Evolutionary conservation across 345 rosid species (phyloP).

Genomic region (Erysimum cheiranthoides): DNA sequence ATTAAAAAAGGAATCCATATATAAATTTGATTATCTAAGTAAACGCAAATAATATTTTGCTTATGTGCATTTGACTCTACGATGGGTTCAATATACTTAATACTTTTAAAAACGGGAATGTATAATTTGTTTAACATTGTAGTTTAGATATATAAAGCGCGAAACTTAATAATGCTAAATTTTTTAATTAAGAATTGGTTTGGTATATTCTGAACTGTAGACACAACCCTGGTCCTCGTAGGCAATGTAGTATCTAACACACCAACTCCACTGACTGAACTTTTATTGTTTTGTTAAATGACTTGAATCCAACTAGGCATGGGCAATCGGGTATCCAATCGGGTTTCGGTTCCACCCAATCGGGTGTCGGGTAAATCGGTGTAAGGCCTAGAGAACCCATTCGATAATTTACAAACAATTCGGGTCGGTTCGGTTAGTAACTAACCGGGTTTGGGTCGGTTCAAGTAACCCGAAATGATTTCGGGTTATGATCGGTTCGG

Average conservation of each 20-base stretch:
- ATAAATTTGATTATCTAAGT: background rate
- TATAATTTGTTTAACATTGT: background rate
- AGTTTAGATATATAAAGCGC: background rate
- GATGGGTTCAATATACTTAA: background rate
- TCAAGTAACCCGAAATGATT: no score
- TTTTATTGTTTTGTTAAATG: slow-evolving; percentile 21
- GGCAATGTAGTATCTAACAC: slow-evolving; percentile 12
- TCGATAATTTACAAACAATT: no score
- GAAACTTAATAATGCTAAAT: background rate
- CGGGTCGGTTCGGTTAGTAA: no score
- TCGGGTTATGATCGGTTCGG: no score
- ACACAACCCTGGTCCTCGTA: slow-evolving; percentile 9
- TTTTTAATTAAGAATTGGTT: background rate
- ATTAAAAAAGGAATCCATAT: background rate
- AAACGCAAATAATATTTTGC: background rate
- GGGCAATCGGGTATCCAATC: no score
- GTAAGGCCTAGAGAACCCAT: no score
- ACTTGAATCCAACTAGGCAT: background rate
- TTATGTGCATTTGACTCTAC: slow-evolving; percentile 18
- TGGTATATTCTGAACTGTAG: background rate
- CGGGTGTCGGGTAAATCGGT: no score
- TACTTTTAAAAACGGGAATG: background rate
- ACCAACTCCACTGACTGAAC: slow-evolving; percentile 28
- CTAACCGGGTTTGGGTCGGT: no score
- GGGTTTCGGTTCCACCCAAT: no score